Percentiles rank a stretch among this genome's conserved stretches.
Evolutionary conservation across 2,329 filamentous ascomycete genomes (phyloP).

Genomic region (Lojkania enalia): DNA sequence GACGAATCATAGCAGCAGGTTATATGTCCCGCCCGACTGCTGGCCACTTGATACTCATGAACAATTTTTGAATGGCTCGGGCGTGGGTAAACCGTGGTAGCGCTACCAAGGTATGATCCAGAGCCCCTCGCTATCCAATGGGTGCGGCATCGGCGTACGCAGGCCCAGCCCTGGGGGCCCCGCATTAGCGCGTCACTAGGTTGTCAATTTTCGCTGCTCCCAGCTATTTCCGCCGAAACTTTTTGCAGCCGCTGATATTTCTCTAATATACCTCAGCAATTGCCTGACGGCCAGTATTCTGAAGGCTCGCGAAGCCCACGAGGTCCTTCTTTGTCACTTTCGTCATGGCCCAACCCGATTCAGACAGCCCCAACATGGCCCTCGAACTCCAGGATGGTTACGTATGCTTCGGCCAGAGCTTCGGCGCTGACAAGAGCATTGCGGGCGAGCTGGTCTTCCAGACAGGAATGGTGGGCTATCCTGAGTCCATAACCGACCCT

Average conservation of each 20-base stretch:
- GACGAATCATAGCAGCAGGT: too few relatives aligned
- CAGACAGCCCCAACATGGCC: slow-evolving; percentile 66
- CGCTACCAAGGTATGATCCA: too few relatives aligned
- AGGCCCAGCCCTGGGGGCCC: too few relatives aligned
- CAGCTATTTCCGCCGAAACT: slow-evolving; percentile 15
- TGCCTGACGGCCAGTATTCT: slow-evolving; percentile 37
- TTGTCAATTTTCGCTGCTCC: neutral
- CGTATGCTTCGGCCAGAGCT: slow-evolving; percentile 92
- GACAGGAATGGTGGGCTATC: slow-evolving; percentile 99
- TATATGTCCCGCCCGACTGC: too few relatives aligned
- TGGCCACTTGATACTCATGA: too few relatives aligned
- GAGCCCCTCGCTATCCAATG: too few relatives aligned
- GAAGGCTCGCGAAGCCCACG: slow-evolving; percentile 36
- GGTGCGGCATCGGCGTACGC: too few relatives aligned
- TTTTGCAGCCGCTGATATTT: slow-evolving; percentile 13
- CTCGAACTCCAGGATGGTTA: slow-evolving; percentile 93
- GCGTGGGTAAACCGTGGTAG: too few relatives aligned
- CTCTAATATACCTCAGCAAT: slow-evolving; percentile 21
- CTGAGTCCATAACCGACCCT: slow-evolving; percentile 87
- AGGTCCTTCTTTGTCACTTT: slow-evolving; percentile 31
- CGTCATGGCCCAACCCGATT: slow-evolving; percentile 36
- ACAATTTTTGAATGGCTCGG: too few relatives aligned
- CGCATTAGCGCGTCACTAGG: slow-evolving; percentile 10
- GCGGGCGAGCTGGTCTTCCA: slow-evolving; percentile 98
- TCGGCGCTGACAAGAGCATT: slow-evolving; percentile 91